A percentile compares a stretch with the other conserved stretches of the same genome.
These are phyloP conservation scores for Hymenoscyphus albidus DNA, from an alignment of 2,329 filamentous ascomycete species.

Conservation along the genomic window DNA sequence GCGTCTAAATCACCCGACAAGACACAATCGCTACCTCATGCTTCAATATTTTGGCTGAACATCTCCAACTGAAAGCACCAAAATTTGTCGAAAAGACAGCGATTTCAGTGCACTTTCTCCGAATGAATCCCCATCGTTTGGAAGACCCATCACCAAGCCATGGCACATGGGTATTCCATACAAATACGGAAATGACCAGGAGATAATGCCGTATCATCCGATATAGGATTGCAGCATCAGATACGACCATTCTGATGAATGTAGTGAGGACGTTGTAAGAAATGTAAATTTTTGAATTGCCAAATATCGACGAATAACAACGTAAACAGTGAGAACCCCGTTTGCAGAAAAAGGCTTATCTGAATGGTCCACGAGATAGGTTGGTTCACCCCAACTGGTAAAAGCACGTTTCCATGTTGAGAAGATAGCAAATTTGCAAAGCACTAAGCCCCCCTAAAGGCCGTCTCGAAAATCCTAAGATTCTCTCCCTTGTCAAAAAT, in stretches of 20 bases:
- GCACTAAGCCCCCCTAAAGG: conserved; percentile 15
- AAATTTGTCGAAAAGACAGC: not conserved
- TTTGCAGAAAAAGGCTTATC: no score
- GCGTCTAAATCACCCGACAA: not conserved
- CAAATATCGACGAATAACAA: no score
- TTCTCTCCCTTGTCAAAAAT: conserved; percentile 51
- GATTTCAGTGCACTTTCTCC: not conserved
- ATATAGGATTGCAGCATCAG: not conserved
- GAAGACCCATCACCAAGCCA: no score
- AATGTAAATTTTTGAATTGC: no score
- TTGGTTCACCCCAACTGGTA: no score
- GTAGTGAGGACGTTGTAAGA: no score
- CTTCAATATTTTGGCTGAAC: not conserved
- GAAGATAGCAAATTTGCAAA: no score
- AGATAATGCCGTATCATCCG: not conserved
- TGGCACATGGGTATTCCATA: not conserved
- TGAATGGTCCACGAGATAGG: no score
- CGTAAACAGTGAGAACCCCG: no score
- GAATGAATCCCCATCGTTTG: no score
- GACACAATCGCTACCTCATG: not conserved
- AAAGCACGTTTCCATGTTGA: no score
- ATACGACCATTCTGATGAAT: no score
- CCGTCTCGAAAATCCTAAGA: conserved; percentile 47
- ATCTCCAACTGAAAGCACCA: not conserved
- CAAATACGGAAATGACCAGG: not conserved